phyloP scores from a whole-genome alignment of 768 basidiomycete species.

The Termitomyces sp. region DNA sequence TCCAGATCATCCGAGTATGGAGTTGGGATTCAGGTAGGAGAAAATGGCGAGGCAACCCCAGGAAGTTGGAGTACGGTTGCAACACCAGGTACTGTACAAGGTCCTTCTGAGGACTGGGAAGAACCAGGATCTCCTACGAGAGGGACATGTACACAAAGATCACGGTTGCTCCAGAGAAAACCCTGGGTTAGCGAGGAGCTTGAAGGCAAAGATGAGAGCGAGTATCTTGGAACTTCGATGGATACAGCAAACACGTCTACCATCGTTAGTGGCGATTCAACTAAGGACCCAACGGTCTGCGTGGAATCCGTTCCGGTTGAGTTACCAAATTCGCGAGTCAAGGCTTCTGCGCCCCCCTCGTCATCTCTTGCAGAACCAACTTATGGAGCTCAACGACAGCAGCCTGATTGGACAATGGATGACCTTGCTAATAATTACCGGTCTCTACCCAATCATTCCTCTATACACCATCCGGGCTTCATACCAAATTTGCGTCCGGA shows the following conservation, averaged over 20 bases:
- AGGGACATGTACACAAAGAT: conserved; percentile 7
- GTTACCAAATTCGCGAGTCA: background rate
- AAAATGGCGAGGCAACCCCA: conserved; percentile 34
- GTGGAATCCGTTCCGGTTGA: background rate
- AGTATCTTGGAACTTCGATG: background rate
- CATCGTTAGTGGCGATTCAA: too few relatives aligned
- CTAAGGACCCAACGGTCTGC: background rate
- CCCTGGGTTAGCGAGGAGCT: conserved; percentile 40
- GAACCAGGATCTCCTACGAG: conserved; percentile 9
- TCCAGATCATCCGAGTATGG: conserved; percentile 13
- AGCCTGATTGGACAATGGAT: background rate
- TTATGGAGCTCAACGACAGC: conserved; percentile 3
- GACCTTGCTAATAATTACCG: background rate
- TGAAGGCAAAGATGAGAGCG: conserved; percentile 20
- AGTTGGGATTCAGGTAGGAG: background rate
- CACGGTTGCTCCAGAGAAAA: conserved; percentile 14
- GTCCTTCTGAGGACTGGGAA: conserved; percentile 13
- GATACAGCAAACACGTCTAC: background rate
- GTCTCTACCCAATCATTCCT: background rate
- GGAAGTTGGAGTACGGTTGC: conserved; percentile 74
- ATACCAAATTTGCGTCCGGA: background rate
- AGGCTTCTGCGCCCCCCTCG: conserved; percentile 14
- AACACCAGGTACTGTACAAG: conserved; percentile 51
- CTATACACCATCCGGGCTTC: background rate
- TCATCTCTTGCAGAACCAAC: background rate